Evolutionary conservation across 2,329 filamentous ascomycete genomes (phyloP), one percentile per base, ranked within the genome.

Genomic region (Aspergillus sp.): DNA sequence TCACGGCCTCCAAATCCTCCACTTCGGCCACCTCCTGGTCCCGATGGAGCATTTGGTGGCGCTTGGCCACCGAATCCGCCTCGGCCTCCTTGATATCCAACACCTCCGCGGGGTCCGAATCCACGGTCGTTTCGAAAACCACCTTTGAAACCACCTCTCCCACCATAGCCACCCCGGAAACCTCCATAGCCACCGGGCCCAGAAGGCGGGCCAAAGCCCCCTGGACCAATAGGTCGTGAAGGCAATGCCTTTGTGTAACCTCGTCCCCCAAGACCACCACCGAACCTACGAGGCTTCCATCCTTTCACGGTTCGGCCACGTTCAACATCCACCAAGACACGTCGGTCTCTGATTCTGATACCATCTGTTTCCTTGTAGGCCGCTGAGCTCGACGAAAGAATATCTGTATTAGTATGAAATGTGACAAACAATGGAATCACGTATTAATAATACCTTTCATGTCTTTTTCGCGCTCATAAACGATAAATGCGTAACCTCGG

Each of bases 401-500:
- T 11, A 41, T 45, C 67, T 63, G 63, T 60, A 70, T 78, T 65
- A 78, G 75, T 75, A 65, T 66, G 26, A 56, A 59, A 53, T 61
- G 18, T 39, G 22, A 39, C 51, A 56, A 47, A 59, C 54, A 50
- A 53, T 63, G 49, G 44, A 36, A 41, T 48, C 56, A 59, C 49
- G 48, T 50, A 48, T 52, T 56, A 58, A 63, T 56, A 58, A 62
- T 96, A 97, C 93, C 92, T 91, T 96, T 96, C 93, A 98, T 97
- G 74, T 98, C 95, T 77, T 93, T 93, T 78, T 98, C 95, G 74
- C 91, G 89, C 77, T 98, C 93, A 73, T 93, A 99, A 54, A 98
- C 91, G 66, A 99, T 89, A 72, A 99, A 99, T 60, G 91, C 95
- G 76, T 99, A 99, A 61, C 95, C 95, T 69, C 89, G 84, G 71